phyloP scores from a whole-genome alignment of 805 yeast genomes.

The Kodamaea nitidulidarum region DNA sequence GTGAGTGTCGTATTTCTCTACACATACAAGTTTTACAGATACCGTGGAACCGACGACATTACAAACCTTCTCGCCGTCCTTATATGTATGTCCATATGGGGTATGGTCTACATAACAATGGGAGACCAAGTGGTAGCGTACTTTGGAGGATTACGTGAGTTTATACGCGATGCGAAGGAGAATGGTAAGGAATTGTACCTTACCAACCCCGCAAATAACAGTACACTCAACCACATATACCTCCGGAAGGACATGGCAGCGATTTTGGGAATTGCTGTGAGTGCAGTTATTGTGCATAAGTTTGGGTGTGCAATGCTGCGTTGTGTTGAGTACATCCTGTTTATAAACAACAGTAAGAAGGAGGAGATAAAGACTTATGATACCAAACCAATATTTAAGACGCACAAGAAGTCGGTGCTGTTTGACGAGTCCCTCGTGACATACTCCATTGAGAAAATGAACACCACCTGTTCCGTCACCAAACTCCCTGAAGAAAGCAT shows the following conservation, averaged over 20 bases:
- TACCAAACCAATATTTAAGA: constrained; percentile 3
- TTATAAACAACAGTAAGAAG: constrained; percentile 8
- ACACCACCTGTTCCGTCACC: not conserved
- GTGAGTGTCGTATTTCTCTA: not conserved
- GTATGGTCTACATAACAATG: not conserved
- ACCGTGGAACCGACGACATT: not conserved
- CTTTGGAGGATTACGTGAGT: not conserved
- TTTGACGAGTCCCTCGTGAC: constrained; percentile 16
- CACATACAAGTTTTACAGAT: not conserved
- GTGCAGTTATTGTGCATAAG: constrained; percentile 11
- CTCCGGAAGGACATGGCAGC: constrained; percentile 12
- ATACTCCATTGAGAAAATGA: constrained; percentile 11
- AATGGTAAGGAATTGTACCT: not conserved
- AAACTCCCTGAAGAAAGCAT: constrained; percentile 1
- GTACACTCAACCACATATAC: constrained; percentile 8
- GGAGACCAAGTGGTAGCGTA: not conserved
- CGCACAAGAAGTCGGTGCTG: constrained; percentile 16
- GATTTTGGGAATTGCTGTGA: constrained; percentile 10
- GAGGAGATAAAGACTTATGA: too few species aligned
- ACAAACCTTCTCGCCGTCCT: not conserved
- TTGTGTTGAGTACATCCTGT: constrained; percentile 16
- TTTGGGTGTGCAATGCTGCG: constrained; percentile 13
- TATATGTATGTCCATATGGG: not conserved
- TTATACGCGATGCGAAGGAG: not conserved
- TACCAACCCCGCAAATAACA: not conserved